Percentiles rank a stretch among this genome's conserved stretches.
These are phyloP conservation scores for Candida glucosophila DNA, from an alignment of 1,139 yeast genomes.

Conservation along the genomic window DNA sequence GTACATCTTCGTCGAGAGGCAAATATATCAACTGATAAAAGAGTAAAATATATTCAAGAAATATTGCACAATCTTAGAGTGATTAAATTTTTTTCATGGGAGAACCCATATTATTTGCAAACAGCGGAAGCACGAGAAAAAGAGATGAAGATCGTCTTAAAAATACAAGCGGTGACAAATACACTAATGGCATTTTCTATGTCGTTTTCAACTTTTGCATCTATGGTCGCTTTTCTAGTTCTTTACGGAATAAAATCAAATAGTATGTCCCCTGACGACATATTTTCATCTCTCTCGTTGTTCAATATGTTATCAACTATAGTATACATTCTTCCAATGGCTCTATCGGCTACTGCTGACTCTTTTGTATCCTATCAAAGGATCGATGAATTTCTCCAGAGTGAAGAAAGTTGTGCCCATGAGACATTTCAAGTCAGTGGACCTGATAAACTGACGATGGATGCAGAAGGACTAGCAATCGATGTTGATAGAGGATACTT, in stretches of 20 bases:
- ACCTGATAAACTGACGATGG: slow-evolving; percentile 8
- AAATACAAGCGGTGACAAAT: slow-evolving; percentile 49
- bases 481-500: too few relatives aligned
- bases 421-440: slow-evolving; percentile 39
- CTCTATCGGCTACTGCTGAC: slow-evolving; percentile 59
- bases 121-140: slow-evolving; percentile 37
- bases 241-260: slow-evolving; percentile 43
- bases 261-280: slow-evolving; percentile 52
- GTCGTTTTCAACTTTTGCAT: slow-evolving; percentile 57
- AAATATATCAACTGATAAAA: slow-evolving; percentile 22
- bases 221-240: slow-evolving; percentile 67
- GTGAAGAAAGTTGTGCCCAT: slow-evolving; percentile 53
- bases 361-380: slow-evolving; percentile 59
- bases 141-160: slow-evolving; percentile 42
- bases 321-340: slow-evolving; percentile 61
- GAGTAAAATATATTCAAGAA: slow-evolving; percentile 27
- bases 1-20: slow-evolving; percentile 20
- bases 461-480: slow-evolving; percentile 5
- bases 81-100: slow-evolving; percentile 54
- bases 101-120: slow-evolving; percentile 42
- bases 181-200: slow-evolving; percentile 50
- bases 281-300: slow-evolving; percentile 74
- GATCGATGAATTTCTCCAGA: slow-evolving; percentile 42
- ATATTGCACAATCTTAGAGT: slow-evolving; percentile 26
- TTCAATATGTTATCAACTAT: slow-evolving; percentile 52